Percentiles rank a stretch among this genome's conserved stretches.
phyloP scores from a whole-genome alignment of 2,329 filamentous ascomycete genomes.

The Colletotrichum spaethianum region DNA sequence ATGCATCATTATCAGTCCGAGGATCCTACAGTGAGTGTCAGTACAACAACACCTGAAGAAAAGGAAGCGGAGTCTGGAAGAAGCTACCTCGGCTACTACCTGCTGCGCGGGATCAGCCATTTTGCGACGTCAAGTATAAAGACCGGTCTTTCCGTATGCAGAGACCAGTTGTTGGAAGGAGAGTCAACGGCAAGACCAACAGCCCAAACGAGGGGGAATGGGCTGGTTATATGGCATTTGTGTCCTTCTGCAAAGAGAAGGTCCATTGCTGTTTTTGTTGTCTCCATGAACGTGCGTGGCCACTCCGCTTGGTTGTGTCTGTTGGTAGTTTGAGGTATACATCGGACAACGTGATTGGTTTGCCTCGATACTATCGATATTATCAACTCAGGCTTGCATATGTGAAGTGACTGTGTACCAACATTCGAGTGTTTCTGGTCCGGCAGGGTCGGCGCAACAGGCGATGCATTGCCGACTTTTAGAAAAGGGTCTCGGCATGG shows the following conservation, averaged over 20 bases:
- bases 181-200: not conserved
- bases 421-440: not conserved
- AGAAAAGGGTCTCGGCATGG: not conserved
- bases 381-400: not conserved
- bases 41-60: too few relatives aligned
- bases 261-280: not conserved
- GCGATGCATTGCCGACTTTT: not conserved
- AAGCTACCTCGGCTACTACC: not conserved
- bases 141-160: not conserved
- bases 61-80: not conserved
- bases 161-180: not conserved
- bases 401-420: not conserved
- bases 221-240: not conserved
- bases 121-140: not conserved
- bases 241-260: conserved; percentile 1
- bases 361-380: not conserved
- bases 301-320: not conserved
- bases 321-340: not conserved
- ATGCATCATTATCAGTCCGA: not conserved
- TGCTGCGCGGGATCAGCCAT: not conserved
- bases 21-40: not conserved
- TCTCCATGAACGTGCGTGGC: not conserved
- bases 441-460: not conserved
- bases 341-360: not conserved
- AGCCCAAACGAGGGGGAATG: not conserved